Percentiles rank a stretch among this genome's conserved stretches.
phyloP scores from a whole-genome alignment of 2,329 filamentous ascomycete species.

The Verticillium dahliae region DNA sequence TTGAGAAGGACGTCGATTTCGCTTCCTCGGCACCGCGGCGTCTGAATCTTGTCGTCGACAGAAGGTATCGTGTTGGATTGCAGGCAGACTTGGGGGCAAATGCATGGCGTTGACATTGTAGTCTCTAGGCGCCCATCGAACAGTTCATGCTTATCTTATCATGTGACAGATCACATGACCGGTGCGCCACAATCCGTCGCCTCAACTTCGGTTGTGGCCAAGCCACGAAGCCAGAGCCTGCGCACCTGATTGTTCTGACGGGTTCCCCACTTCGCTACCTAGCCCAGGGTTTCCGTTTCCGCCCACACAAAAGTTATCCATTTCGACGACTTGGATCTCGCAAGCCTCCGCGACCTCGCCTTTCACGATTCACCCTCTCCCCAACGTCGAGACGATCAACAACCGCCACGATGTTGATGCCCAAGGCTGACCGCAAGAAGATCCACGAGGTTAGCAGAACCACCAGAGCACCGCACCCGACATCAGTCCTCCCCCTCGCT shows the following conservation, averaged over 20 bases:
- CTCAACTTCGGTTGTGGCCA: neutral
- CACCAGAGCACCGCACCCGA: neutral
- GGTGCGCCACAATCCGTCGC: neutral
- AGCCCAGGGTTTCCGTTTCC: conserved; percentile 33
- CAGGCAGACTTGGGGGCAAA: neutral
- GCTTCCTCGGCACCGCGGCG: neutral
- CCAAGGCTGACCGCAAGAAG: conserved; percentile 99
- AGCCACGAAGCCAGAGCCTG: neutral
- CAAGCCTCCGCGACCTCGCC: conserved; percentile 14
- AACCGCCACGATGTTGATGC: conserved; percentile 84
- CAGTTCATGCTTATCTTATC: neutral
- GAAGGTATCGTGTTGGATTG: neutral
- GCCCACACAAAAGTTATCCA: conserved; percentile 40
- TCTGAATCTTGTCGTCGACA: neutral
- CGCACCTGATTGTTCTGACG: neutral
- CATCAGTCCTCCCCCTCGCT: neutral
- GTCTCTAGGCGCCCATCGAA: neutral
- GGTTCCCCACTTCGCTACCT: neutral
- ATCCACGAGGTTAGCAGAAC: conserved; percentile 68
- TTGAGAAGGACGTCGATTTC: neutral
- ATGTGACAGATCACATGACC: neutral
- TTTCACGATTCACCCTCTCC: conserved; percentile 26
- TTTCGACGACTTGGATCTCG: conserved; percentile 28
- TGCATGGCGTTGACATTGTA: neutral
- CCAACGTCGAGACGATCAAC: conserved; percentile 44